A percentile compares a stretch with the other conserved stretches of the same genome.
Conservation (phyloP, 306 rosid genomes). For the Vicia villosa region DNA sequence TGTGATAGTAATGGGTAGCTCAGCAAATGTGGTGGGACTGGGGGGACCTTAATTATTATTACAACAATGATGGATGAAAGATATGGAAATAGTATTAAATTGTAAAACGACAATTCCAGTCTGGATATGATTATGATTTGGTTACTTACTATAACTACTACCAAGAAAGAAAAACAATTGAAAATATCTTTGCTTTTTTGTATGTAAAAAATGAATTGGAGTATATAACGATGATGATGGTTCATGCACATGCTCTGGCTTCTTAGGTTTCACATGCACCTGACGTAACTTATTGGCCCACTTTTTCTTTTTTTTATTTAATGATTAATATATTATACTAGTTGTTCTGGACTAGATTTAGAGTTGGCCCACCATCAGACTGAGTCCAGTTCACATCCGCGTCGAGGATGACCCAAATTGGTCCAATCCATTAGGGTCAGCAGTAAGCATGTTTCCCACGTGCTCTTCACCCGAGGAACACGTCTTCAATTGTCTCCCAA, state of each 20-base stretch:
- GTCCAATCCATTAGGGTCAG: no score
- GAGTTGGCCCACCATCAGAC: no score
- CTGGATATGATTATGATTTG: slow-evolving; percentile 17
- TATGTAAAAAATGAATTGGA: slow-evolving; percentile 27
- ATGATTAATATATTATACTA: slow-evolving; percentile 8
- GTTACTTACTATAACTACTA: slow-evolving; percentile 9
- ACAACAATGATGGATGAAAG: background rate
- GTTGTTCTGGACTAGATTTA: no score
- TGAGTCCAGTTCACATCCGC: no score
- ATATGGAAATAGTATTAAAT: slow-evolving; percentile 3
- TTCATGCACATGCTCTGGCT: slow-evolving; percentile 33
- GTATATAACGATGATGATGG: slow-evolving; percentile 13
- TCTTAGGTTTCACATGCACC: slow-evolving; percentile 41
- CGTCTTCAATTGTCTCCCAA: no score
- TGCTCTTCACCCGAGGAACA: no score
- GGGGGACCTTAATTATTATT: slow-evolving; percentile 11
- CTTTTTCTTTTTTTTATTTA: background rate
- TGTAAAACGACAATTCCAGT: slow-evolving; percentile 30
- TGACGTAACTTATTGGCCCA: slow-evolving; percentile 33
- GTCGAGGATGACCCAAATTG: no score
- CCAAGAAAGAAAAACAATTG: background rate
- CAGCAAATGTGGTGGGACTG: slow-evolving; percentile 32
- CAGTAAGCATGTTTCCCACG: no score
- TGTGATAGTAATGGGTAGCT: slow-evolving; percentile 12
- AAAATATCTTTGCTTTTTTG: background rate